Percentiles rank a stretch among this genome's conserved stretches.
phyloP scores from a whole-genome alignment of 192 early-diverging fungal species.

The Phycomyces nitens region DNA sequence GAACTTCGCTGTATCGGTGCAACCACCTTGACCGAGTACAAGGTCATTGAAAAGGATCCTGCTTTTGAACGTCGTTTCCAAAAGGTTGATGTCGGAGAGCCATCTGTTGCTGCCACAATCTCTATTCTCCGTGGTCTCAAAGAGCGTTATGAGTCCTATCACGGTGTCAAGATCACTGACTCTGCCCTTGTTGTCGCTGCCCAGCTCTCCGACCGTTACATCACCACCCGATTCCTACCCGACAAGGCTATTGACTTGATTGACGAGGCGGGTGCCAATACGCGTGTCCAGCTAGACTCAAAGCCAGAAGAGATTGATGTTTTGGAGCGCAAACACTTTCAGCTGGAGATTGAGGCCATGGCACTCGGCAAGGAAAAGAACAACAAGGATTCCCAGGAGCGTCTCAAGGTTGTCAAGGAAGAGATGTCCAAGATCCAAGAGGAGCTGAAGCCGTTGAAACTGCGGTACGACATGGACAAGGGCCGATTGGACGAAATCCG shows the following conservation, averaged over 20 bases:
- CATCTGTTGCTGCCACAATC: slow-evolving; percentile 65
- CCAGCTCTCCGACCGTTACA: slow-evolving; percentile 69
- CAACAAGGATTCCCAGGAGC: slow-evolving; percentile 72
- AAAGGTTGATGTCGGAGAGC: slow-evolving; percentile 69
- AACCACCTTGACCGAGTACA: slow-evolving; percentile 94
- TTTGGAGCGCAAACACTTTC: slow-evolving; percentile 88
- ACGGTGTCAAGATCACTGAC: slow-evolving; percentile 76
- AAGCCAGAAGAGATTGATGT: slow-evolving; percentile 95
- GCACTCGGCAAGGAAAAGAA: slow-evolving; percentile 95
- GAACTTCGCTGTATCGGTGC: slow-evolving; percentile 95
- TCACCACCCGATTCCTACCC: slow-evolving; percentile 67
- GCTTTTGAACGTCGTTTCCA: slow-evolving; percentile 78
- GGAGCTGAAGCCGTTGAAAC: slow-evolving; percentile 84
- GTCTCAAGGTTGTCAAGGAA: slow-evolving; percentile 73
- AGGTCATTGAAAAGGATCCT: slow-evolving; percentile 82
- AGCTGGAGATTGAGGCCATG: slow-evolving; percentile 93
- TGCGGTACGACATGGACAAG: slow-evolving; percentile 82
- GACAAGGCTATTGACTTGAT: slow-evolving; percentile 78
- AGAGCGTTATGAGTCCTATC: slow-evolving; percentile 74
- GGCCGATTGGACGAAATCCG: slow-evolving; percentile 87
- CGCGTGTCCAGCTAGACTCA: slow-evolving; percentile 93
- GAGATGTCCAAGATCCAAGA: slow-evolving; percentile 84
- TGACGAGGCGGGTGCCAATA: slow-evolving; percentile 96
- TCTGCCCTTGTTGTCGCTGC: slow-evolving; percentile 70
- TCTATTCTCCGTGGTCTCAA: slow-evolving; percentile 76